phyloP scores from a whole-genome alignment of 176 grass and related monocot species.

The Carex scoparia region DNA sequence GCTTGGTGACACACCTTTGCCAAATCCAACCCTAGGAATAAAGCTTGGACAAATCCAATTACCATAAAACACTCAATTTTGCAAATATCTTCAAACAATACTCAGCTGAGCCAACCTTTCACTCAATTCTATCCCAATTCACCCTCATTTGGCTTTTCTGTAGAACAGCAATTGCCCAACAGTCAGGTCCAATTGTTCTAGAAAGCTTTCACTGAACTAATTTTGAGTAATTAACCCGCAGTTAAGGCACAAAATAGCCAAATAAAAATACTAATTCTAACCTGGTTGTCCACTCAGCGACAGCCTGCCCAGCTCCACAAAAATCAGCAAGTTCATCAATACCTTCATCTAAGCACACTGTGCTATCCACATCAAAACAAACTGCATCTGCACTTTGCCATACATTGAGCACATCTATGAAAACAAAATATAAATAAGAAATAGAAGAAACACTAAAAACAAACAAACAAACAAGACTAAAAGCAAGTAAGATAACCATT shows the following conservation, averaged over 20 bases:
- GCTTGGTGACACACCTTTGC: neutral
- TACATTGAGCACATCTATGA: constrained; percentile 46
- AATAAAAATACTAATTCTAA: constrained; percentile 13
- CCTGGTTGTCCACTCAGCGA: constrained; percentile 82
- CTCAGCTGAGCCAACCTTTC: neutral
- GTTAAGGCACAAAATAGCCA: neutral
- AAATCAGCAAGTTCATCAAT: constrained; percentile 89
- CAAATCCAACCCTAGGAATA: neutral
- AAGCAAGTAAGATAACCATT: neutral
- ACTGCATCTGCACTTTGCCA: constrained; percentile 55
- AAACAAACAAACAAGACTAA: neutral
- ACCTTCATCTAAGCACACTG: constrained; percentile 77
- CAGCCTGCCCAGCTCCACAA: constrained; percentile 64
- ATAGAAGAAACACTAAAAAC: neutral
- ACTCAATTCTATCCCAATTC: neutral
- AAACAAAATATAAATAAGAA: neutral
- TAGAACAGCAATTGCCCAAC: constrained; percentile 1
- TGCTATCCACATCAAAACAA: constrained; percentile 96
- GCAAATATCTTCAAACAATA: neutral
- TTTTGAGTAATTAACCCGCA: neutral
- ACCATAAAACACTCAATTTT: neutral
- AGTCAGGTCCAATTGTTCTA: neutral
- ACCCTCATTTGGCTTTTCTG: neutral
- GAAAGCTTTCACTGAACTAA: neutral
- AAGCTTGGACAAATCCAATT: neutral